Evolutionary conservation across 306 rosid species (phyloP), one percentile per base, ranked within the genome.

Genomic region (Vicia villosa): DNA sequence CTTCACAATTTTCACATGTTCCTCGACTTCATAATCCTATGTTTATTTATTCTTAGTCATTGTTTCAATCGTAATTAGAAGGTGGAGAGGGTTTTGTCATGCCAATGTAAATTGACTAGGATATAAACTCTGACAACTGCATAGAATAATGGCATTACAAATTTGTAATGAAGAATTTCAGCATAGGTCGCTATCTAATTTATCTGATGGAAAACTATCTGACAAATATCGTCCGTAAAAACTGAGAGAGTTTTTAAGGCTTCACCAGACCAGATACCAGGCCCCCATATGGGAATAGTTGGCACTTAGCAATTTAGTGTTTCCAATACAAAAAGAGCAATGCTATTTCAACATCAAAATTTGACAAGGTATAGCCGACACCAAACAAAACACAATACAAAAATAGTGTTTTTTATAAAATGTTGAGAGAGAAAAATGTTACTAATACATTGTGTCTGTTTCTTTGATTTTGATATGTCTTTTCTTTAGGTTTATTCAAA

Each of bases 141-240:
- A 70, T 64, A 64, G 68, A 64, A 34, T 70, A 70, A 55, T 52
- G 43, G 45, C 51, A 46, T 19, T 37, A 30, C 63, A 68, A 75
- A 59, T 38, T 61, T 63, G 72, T 56, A 64, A 64, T 64, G 77
- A 51, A 66, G 14, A 66, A 14, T 58, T 62, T 68, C 43, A 49
- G 75, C 72, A 73, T 8, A 46, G 63, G 75, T 73, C 72, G 17
- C 72, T 43, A 28, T 79, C 83, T 43, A 73, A 66, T 24, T 72
- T 51, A 65, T 72, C 58, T 30, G 38, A 50, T 67, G 55, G 37
- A 11, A 69, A 26, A n/a, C 63, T 49, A 69, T 58, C 65, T 51
- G 49, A 14, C 41, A 43, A 55, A 56, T 34, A 52, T 24, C 26
- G 38, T 45, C 76, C 63, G 64, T 56, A 55, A 63, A 51, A 21